Percentiles rank a stretch among this genome's conserved stretches.
Conservation (phyloP, 1,139 yeast species). For the Maudiozyma humilis region DNA sequence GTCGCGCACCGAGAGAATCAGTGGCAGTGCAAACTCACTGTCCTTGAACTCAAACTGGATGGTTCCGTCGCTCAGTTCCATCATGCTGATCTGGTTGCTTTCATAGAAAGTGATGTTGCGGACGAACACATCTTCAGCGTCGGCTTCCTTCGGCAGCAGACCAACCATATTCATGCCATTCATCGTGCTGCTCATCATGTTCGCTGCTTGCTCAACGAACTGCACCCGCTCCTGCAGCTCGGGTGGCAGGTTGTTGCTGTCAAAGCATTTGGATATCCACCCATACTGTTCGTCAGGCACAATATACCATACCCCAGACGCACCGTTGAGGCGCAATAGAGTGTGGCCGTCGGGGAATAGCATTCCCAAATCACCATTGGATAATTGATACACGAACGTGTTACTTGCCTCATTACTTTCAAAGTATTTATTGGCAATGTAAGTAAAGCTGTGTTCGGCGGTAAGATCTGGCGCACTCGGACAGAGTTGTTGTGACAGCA, state of each 20-base stretch:
- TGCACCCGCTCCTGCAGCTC: slow-evolving; percentile 6
- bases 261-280: slow-evolving; percentile 10
- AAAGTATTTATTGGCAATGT: neutral
- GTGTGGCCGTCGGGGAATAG: slow-evolving; percentile 9
- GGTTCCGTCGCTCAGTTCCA: slow-evolving; percentile 12
- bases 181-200: neutral
- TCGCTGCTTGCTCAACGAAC: neutral
- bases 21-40: neutral
- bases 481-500: neutral
- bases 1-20: neutral
- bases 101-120: slow-evolving; percentile 7
- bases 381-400: slow-evolving; percentile 5
- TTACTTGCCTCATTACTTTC: neutral
- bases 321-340: slow-evolving; percentile 2
- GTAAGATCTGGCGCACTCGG: neutral
- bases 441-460: neutral
- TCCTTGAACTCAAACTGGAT: slow-evolving; percentile 11
- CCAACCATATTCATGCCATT: neutral
- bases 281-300: slow-evolving; percentile 9
- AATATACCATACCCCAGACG: slow-evolving; percentile 9
- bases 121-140: slow-evolving; percentile 4
- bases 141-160: neutral
- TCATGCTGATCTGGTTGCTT: slow-evolving; percentile 3
- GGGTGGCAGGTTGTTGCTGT: slow-evolving; percentile 4
- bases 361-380: slow-evolving; percentile 9